Evolutionary conservation across 75 land plant genomes (phyloP).

Genomic region (Cunninghamia lanceolata): DNA sequence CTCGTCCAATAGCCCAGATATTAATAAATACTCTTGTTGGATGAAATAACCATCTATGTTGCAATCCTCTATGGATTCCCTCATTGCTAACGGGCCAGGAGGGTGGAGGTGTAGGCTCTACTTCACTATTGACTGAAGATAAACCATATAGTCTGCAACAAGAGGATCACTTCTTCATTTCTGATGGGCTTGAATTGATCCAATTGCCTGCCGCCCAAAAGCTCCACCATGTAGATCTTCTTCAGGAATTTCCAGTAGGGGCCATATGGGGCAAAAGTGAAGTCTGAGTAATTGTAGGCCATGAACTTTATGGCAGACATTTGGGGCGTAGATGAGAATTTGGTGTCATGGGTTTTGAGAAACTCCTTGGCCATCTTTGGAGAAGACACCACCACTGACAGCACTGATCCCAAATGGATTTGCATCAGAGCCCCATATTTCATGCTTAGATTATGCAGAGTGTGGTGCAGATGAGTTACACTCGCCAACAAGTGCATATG

Average conservation of each 20-base stretch:
- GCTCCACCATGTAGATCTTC: conserved; percentile 44
- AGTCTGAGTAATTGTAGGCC: conserved; percentile 20
- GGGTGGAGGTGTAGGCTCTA: conserved; percentile 63
- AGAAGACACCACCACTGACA: conserved; percentile 37
- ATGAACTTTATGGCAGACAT: conserved; percentile 19
- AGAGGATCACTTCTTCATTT: background rate
- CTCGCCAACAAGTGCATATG: conserved; percentile 30
- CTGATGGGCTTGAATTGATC: background rate
- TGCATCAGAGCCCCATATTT: conserved; percentile 41
- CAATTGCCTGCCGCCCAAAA: conserved; percentile 33
- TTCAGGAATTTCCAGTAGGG: conserved; percentile 50
- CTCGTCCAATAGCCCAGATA: conserved; percentile 55
- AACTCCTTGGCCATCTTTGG: conserved; percentile 41
- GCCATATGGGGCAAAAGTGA: conserved; percentile 45
- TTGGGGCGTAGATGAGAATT: conserved; percentile 33
- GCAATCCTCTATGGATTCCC: conserved; percentile 35
- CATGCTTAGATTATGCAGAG: conserved; percentile 13
- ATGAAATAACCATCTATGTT: conserved; percentile 32
- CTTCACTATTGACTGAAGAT: conserved; percentile 47
- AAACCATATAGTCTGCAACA: conserved; percentile 13
- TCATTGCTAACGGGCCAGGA: conserved; percentile 28
- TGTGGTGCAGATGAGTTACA: conserved; percentile 21
- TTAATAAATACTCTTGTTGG: conserved; percentile 44
- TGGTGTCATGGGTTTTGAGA: conserved; percentile 38
- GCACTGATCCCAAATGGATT: conserved; percentile 42